Conservation (phyloP, 371 early-diverging fungal species). For the Mucor sp. region DNA sequence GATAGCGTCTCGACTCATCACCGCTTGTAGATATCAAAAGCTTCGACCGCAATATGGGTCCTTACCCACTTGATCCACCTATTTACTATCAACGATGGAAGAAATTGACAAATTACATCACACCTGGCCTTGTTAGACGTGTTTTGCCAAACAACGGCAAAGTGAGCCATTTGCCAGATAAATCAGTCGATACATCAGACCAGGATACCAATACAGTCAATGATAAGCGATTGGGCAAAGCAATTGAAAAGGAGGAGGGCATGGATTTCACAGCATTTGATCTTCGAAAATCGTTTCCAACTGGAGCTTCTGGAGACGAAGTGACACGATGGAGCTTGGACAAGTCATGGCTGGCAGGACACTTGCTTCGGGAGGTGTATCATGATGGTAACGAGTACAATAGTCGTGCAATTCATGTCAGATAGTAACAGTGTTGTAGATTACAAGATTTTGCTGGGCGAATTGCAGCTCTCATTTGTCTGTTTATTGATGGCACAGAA, state of each 20-base stretch:
- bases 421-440: constrained; percentile 16
- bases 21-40: constrained; percentile 66
- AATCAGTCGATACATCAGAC: constrained; percentile 10
- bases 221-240: constrained; percentile 42
- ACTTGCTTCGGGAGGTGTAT: constrained; percentile 50
- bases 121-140: constrained; percentile 49
- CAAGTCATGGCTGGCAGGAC: constrained; percentile 81
- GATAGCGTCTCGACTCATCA: not conserved
- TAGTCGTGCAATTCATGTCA: not conserved
- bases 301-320: constrained; percentile 69
- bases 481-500: constrained; percentile 83
- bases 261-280: constrained; percentile 73
- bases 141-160: constrained; percentile 68
- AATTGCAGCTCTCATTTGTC: constrained; percentile 82
- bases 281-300: constrained; percentile 80
- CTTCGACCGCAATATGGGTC: constrained; percentile 83
- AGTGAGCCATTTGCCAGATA: constrained; percentile 47
- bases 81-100: constrained; percentile 74
- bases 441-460: constrained; percentile 65
- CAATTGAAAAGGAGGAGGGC: constrained; percentile 44
- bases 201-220: constrained; percentile 15
- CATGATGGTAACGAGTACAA: constrained; percentile 39
- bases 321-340: constrained; percentile 85
- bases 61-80: constrained; percentile 80
- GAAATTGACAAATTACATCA: constrained; percentile 68